Conservation (phyloP, 148 eudicot genomes). For the Dysphania ambrosioides region DNA sequence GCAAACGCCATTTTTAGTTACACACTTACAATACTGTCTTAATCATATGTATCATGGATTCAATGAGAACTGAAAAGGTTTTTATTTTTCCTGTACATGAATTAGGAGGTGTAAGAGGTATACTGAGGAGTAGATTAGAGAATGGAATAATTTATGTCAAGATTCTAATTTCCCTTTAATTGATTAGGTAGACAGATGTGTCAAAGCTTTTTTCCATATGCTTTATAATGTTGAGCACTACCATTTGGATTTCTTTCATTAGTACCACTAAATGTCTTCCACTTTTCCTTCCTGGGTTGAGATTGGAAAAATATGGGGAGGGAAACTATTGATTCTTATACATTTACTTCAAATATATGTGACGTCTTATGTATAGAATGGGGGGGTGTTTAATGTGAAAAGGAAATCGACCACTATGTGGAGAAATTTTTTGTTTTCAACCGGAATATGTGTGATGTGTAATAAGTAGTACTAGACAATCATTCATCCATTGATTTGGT, state of each 20-base stretch:
- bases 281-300: background rate
- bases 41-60: background rate
- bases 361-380: no score
- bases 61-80: background rate
- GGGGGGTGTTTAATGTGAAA: no score
- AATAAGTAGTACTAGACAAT: no score
- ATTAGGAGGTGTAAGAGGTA: background rate
- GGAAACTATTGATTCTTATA: no score
- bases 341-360: no score
- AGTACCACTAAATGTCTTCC: background rate
- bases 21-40: background rate
- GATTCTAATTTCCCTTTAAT: background rate
- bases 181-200: background rate
- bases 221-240: background rate
- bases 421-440: no score
- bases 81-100: background rate
- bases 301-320: no score
- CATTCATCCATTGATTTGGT: no score
- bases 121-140: background rate
- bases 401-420: no score
- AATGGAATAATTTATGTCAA: background rate
- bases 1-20: no score
- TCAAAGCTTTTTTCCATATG: background rate
- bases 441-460: no score
- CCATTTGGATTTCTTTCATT: background rate